These are phyloP conservation scores for Sugiyamaella novakii DNA, from an alignment of 1,139 yeast species.

Conservation along the genomic window DNA sequence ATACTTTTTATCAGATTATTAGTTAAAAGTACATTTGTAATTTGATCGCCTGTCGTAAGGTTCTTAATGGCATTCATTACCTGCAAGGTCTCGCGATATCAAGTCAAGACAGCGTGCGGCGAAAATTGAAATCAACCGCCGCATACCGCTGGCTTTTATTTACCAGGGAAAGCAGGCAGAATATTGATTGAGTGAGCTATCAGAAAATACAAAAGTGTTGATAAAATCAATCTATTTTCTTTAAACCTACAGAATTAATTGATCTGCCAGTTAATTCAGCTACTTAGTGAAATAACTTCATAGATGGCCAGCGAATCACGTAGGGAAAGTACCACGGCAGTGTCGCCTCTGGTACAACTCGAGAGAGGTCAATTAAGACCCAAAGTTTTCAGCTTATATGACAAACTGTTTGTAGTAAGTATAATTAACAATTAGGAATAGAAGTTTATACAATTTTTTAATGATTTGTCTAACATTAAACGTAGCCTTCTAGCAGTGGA, in stretches of 20 bases:
- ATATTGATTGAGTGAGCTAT: too few relatives aligned
- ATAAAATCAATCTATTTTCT: too few relatives aligned
- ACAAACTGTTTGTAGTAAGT: constrained; percentile 39
- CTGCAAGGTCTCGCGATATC: too few relatives aligned
- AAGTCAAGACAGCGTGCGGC: too few relatives aligned
- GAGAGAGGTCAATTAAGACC: constrained; percentile 42
- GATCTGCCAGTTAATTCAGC: too few relatives aligned
- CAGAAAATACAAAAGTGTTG: too few relatives aligned
- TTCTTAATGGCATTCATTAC: too few relatives aligned
- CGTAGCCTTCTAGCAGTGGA: constrained; percentile 18
- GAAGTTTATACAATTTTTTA: too few relatives aligned
- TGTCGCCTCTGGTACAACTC: constrained; percentile 41
- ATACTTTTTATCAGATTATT: too few relatives aligned
- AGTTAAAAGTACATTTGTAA: too few relatives aligned
- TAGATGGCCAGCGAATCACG: constrained; percentile 9
- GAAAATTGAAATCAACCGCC: neutral
- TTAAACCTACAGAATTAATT: too few relatives aligned
- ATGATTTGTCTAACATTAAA: neutral
- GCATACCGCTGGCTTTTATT: neutral
- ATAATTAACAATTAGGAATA: neutral
- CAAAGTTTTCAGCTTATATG: constrained; percentile 42
- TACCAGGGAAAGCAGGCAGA: neutral
- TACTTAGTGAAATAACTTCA: neutral
- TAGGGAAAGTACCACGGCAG: neutral
- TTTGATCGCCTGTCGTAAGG: too few relatives aligned